Evolutionary conservation across 306 rosid genomes (phyloP), one percentile per base, ranked within the genome.

Genomic region (Sphenostylis stenocarpa): DNA sequence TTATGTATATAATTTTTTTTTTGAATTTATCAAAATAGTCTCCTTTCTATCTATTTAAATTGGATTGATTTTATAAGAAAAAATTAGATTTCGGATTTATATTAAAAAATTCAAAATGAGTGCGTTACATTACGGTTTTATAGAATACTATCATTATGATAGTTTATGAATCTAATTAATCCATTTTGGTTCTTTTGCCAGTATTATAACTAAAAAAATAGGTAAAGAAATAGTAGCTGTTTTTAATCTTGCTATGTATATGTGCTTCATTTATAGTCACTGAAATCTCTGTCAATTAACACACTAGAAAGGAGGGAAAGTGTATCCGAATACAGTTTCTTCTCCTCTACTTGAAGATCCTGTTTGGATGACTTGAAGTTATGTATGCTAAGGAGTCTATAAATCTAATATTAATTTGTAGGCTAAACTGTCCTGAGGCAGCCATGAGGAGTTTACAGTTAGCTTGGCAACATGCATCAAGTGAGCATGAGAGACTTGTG

Each of bases 401-500:
- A 39, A 72, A n/a, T 63, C 62, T 83, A 43, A 76, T 67, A 62
- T 80, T 67, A 43, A 39, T 69, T 72, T 89, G 70, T 86, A 93
- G 98, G 90, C 84, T 93, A 77, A 91, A 87, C 81, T 91, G 98
- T 84, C 93, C 98, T 0, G 92, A 87, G 86, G 92, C 98, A 24
- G 97, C 97, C 4, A 91, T 93, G 98, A 87, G 85, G 77, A 91
- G 98, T 89, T 83, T 93, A 61, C 97, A 93, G 77, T 82, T 91
- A 84, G 97, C 98, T 81, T 96, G 96, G 80, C 88, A 88, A 69
- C 91, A 93, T 80, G 93, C 97, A 73, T 88, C 93, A 67, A 91
- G 89, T 64, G 88, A 91, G 63, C 92, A 93, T 43, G 98, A 93
- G 85, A 82, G 81, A 72, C 86, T 93, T 63, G 97, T 93, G 72